A percentile compares a stretch with the other conserved stretches of the same genome.
Evolutionary conservation across 1,139 yeast genomes (phyloP).

Genomic region (Debaryomyces singareniensis): DNA sequence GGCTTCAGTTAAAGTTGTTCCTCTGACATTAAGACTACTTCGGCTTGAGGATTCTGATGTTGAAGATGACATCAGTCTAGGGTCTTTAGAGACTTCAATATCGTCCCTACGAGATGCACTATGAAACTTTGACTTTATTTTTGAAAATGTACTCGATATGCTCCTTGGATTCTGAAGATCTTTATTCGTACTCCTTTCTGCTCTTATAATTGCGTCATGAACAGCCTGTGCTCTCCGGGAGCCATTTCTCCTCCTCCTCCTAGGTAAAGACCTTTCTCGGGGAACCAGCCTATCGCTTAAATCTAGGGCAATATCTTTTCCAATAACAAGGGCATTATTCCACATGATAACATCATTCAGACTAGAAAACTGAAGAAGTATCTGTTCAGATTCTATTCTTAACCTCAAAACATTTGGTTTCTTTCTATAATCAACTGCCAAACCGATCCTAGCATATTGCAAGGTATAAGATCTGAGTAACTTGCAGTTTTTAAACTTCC

Average conservation of each 20-base stretch:
- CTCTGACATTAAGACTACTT: not conserved
- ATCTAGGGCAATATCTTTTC: conserved; percentile 62
- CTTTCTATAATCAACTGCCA: conserved; percentile 66
- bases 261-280: conserved; percentile 65
- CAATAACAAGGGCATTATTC: conserved; percentile 54
- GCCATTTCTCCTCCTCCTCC: conserved; percentile 44
- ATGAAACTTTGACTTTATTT: conserved; percentile 13
- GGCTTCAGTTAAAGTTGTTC: not conserved
- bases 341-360: conserved; percentile 59
- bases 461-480: conserved; percentile 55
- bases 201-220: not conserved
- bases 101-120: not conserved
- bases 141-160: conserved; percentile 16
- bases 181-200: not conserved
- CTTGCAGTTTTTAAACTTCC: conserved; percentile 9
- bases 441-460: conserved; percentile 63
- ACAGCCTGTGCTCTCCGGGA: conserved; percentile 3
- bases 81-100: too few species aligned
- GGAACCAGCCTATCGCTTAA: conserved; percentile 56
- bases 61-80: too few species aligned
- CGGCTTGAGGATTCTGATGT: not conserved
- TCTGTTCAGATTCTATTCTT: conserved; percentile 64
- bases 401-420: conserved; percentile 52
- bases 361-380: conserved; percentile 48
- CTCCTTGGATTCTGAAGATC: conserved; percentile 4